Conservation (phyloP, 2,329 filamentous ascomycete genomes). For the Paramyrothecium sp. region DNA sequence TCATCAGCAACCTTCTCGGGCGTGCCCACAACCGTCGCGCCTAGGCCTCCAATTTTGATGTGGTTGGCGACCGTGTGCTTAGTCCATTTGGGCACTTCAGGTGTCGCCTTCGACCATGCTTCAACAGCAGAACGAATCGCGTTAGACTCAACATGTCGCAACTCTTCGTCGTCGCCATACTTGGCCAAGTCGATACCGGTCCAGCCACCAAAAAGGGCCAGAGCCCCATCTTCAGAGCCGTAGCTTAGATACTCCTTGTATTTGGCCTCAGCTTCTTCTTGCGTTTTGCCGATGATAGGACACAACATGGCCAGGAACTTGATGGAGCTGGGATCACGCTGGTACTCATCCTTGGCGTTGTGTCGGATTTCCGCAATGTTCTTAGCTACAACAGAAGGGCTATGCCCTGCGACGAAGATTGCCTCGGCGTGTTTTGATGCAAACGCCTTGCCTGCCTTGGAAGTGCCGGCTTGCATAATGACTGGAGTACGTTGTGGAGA, state of each 20-base stretch:
- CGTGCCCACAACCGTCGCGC: conserved; percentile 26
- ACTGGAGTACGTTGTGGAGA: conserved; percentile 63
- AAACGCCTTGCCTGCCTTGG: conserved; percentile 53
- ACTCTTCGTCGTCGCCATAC: conserved; percentile 57
- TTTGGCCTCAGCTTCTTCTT: conserved; percentile 52
- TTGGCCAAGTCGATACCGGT: conserved; percentile 62
- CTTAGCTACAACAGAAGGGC: conserved; percentile 51
- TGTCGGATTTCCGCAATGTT: conserved; percentile 57
- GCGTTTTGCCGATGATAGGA: conserved; percentile 57
- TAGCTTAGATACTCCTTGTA: conserved; percentile 54
- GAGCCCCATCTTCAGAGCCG: conserved; percentile 58
- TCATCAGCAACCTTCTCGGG: conserved; percentile 27
- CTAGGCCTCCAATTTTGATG: conserved; percentile 28
- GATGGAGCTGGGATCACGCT: conserved; percentile 52
- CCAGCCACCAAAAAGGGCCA: conserved; percentile 66
- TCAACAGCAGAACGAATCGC: conserved; percentile 54
- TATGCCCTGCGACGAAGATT: conserved; percentile 61
- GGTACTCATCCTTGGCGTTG: conserved; percentile 42
- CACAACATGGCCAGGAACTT: conserved; percentile 61
- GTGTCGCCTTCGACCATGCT: conserved; percentile 38
- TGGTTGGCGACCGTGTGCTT: conserved; percentile 30
- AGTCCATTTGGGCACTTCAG: conserved; percentile 30
- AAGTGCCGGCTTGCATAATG: conserved; percentile 64
- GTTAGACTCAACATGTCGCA: conserved; percentile 60
- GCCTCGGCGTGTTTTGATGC: conserved; percentile 64